Conservation (phyloP, 1,284 basidiomycete species). For the Trametes versicolor region DNA sequence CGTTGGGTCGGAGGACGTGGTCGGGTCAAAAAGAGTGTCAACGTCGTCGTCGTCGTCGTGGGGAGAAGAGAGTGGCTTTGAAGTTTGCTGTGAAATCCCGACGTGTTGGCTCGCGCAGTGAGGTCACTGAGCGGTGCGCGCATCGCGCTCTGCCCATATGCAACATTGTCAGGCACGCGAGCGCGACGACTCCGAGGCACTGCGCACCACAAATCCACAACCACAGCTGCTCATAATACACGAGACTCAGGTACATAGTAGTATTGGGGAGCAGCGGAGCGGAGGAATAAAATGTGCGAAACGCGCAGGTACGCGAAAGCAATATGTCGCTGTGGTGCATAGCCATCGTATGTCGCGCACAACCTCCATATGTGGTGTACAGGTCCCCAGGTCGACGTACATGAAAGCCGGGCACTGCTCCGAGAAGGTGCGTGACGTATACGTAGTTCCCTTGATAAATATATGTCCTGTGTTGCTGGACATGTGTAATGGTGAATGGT, state of each 20-base stretch:
- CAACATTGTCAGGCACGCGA: slow-evolving; percentile 1
- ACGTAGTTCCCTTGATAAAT: neutral
- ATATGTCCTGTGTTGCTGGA: neutral
- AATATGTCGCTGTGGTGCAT: neutral
- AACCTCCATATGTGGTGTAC: neutral
- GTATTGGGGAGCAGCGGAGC: neutral
- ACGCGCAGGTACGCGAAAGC: neutral
- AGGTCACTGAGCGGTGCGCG: neutral
- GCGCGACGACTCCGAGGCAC: neutral
- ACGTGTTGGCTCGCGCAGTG: neutral
- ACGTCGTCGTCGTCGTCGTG: neutral
- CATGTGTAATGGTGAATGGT: neutral
- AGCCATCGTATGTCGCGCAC: neutral
- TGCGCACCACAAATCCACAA: neutral
- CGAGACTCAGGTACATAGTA: no score
- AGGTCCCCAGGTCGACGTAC: neutral
- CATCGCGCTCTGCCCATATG: neutral
- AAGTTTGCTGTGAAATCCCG: neutral
- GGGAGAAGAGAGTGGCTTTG: neutral
- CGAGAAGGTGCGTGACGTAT: neutral
- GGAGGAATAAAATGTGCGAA: neutral
- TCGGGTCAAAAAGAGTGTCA: neutral
- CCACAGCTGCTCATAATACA: neutral
- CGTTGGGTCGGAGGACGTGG: neutral
- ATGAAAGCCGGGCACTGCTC: neutral